Conservation (phyloP, 768 basidiomycete species). For the Panaeolus papilionaceus region DNA sequence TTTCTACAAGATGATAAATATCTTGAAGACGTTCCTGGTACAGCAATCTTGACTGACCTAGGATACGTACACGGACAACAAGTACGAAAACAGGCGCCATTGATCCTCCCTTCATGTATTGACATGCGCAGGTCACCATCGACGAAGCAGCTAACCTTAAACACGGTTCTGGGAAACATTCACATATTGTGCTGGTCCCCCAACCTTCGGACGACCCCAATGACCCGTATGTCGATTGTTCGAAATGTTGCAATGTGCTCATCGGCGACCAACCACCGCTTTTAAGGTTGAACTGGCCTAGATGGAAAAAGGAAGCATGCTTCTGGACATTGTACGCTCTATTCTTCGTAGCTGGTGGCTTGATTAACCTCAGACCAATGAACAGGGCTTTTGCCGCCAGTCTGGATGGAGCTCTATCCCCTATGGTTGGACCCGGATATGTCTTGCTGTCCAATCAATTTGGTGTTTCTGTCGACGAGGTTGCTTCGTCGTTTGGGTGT, state of each 20-base stretch:
- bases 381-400: slow-evolving; percentile 46
- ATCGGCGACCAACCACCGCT: neutral
- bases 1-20: slow-evolving; percentile 40
- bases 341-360: neutral
- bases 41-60: slow-evolving; percentile 46
- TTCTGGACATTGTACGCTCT: slow-evolving; percentile 48
- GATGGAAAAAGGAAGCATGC: slow-evolving; percentile 52
- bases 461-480: slow-evolving; percentile 46
- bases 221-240: slow-evolving; percentile 38
- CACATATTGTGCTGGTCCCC: slow-evolving; percentile 47
- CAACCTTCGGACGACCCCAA: slow-evolving; percentile 51
- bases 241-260: slow-evolving; percentile 20
- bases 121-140: slow-evolving; percentile 33
- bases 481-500: slow-evolving; percentile 48
- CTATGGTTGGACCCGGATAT: slow-evolving; percentile 50
- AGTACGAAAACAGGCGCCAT: slow-evolving; percentile 21
- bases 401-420: slow-evolving; percentile 48
- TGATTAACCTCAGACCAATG: neutral
- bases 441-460: slow-evolving; percentile 46
- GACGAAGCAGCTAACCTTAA: slow-evolving; percentile 41
- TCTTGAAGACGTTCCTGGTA: slow-evolving; percentile 45
- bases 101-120: neutral
- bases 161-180: slow-evolving; percentile 41
- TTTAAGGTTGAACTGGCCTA: slow-evolving; percentile 47
- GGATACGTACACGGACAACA: slow-evolving; percentile 42